Percentiles rank a stretch among this genome's conserved stretches.
Evolutionary conservation across 495 filamentous ascomycete species (phyloP).

Genomic region (Xylaria castorea): DNA sequence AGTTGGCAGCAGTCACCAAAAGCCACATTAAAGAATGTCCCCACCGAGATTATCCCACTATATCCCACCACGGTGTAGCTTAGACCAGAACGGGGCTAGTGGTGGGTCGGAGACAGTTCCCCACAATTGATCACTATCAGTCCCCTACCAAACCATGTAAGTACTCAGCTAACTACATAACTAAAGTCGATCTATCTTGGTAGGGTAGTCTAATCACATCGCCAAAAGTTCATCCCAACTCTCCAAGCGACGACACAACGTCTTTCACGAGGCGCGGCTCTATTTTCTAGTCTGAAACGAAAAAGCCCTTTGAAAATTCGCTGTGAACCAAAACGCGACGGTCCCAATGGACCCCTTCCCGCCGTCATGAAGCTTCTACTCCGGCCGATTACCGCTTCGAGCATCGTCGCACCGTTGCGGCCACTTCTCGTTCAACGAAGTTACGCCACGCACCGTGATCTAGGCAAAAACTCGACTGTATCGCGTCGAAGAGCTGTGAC

Average conservation of each 20-base stretch:
- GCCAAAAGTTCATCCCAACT: background rate
- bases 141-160: background rate
- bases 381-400: slow-evolving; percentile 30
- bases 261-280: slow-evolving; percentile 3
- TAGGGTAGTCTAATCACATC: background rate
- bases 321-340: background rate
- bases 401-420: slow-evolving; percentile 32
- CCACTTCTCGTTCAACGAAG: slow-evolving; percentile 31
- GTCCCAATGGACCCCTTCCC: slow-evolving; percentile 32
- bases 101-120: background rate
- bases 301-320: background rate
- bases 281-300: background rate
- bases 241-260: slow-evolving; percentile 6
- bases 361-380: slow-evolving; percentile 43
- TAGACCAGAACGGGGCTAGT: slow-evolving; percentile 26
- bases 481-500: slow-evolving; percentile 70
- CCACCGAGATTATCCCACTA: slow-evolving; percentile 15
- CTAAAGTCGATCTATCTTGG: too few relatives aligned
- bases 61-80: background rate
- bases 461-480: slow-evolving; percentile 24
- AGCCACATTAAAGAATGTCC: slow-evolving; percentile 33
- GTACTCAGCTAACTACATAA: too few relatives aligned
- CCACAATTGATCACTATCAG: slow-evolving; percentile 24
- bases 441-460: slow-evolving; percentile 45
- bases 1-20: slow-evolving; percentile 27